These are phyloP conservation scores for Cytospora mali DNA, from an alignment of 2,329 filamentous ascomycete genomes.

Conservation along the genomic window DNA sequence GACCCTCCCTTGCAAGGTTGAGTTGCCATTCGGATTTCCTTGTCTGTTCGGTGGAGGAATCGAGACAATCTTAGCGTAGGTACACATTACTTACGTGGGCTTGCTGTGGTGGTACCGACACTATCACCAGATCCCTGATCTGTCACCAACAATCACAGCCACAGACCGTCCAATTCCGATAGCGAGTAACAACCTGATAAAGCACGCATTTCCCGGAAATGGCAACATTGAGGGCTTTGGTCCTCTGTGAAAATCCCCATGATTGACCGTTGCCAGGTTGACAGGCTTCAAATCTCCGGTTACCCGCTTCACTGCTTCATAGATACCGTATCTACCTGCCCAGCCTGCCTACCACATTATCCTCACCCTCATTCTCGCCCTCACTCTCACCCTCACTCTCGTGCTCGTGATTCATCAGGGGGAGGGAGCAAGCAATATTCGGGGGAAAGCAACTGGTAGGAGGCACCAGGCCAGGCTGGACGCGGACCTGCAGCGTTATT, in stretches of 20 bases:
- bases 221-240: slow-evolving; percentile 2
- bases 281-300: slow-evolving; percentile 21
- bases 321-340: no score
- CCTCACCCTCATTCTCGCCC: no score
- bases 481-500: not conserved
- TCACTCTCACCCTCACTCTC: not conserved
- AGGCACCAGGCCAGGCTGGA: no score
- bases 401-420: not conserved
- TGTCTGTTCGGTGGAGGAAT: not conserved
- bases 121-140: slow-evolving; percentile 19
- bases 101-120: not conserved
- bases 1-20: no score
- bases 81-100: not conserved
- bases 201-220: slow-evolving; percentile 12
- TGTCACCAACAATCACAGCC: not conserved
- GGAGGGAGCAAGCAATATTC: not conserved
- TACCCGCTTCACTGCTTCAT: slow-evolving; percentile 14
- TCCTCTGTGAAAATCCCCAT: not conserved
- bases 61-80: not conserved
- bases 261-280: not conserved
- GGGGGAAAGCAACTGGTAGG: not conserved
- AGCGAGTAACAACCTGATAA: slow-evolving; percentile 8
- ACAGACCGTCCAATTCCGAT: not conserved
- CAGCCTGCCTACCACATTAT: no score
- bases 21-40: no score